These are phyloP conservation scores for Tetragonia tetragonoides DNA, from an alignment of 148 eudicot genomes.

Conservation along the genomic window DNA sequence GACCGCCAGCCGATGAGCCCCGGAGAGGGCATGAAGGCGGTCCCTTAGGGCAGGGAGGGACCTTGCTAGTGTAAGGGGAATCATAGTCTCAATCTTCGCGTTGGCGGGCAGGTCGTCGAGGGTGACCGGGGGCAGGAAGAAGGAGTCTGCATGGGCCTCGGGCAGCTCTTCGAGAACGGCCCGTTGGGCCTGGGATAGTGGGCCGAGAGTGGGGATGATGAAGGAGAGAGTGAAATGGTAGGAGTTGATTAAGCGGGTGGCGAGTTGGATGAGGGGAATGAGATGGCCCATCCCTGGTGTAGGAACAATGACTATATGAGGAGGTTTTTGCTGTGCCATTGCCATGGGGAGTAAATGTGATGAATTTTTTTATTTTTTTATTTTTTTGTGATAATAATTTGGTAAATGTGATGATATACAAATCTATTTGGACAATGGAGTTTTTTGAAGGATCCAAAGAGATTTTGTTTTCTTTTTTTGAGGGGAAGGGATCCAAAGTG, in stretches of 20 bases:
- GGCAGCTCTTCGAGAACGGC: slow-evolving; percentile 27
- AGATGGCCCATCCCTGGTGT: slow-evolving; percentile 65
- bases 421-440: too few species aligned
- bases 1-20: neutral
- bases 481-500: too few species aligned
- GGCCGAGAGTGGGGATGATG: slow-evolving; percentile 29
- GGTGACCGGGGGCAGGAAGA: slow-evolving; percentile 30
- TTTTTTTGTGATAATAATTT: too few species aligned
- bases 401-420: too few species aligned
- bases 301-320: slow-evolving; percentile 44
- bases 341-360: too few species aligned
- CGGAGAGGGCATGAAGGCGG: neutral
- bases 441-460: too few species aligned
- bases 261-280: slow-evolving; percentile 39
- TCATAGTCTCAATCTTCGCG: slow-evolving; percentile 32
- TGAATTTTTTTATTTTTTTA: too few species aligned
- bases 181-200: slow-evolving; percentile 31
- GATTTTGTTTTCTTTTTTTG: too few species aligned
- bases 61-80: slow-evolving; percentile 28
- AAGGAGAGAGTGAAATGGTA: slow-evolving; percentile 32
- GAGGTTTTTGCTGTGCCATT: neutral
- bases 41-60: slow-evolving; percentile 37
- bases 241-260: slow-evolving; percentile 27
- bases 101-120: slow-evolving; percentile 34
- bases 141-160: neutral